Evolutionary conservation across 495 filamentous ascomycete genomes (phyloP).

Genomic region (Aspergillus coremiiformis): DNA sequence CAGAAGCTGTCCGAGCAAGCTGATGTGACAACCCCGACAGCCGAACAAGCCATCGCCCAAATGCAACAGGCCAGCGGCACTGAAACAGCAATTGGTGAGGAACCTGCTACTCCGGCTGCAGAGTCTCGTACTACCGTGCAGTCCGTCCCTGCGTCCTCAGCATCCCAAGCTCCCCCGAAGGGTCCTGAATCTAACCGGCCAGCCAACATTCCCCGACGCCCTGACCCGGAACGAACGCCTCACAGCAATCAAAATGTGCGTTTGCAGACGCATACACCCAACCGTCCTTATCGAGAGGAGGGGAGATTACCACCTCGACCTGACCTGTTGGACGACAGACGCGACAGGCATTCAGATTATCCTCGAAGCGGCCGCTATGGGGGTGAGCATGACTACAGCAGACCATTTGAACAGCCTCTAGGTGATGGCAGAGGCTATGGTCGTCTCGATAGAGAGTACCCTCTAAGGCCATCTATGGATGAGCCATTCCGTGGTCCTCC

Average conservation of each 20-base stretch:
- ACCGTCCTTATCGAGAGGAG: conserved; percentile 23
- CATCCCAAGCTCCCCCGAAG: conserved; percentile 20
- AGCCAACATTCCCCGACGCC: conserved; percentile 29
- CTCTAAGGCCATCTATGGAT: conserved; percentile 26
- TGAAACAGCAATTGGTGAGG: conserved; percentile 13
- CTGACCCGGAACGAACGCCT: conserved; percentile 27
- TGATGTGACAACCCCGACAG: background rate
- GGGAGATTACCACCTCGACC: conserved; percentile 32
- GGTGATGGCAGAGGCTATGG: conserved; percentile 25
- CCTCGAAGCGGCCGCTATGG: conserved; percentile 30
- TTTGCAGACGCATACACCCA: conserved; percentile 26
- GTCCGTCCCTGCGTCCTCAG: conserved; percentile 6
- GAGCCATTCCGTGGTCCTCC: conserved; percentile 38
- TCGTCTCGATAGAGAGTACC: conserved; percentile 32
- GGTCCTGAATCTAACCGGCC: conserved; percentile 23
- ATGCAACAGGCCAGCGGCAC: conserved; percentile 9
- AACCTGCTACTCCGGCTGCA: conserved; percentile 3
- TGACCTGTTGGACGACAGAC: conserved; percentile 33
- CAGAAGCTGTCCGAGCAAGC: conserved; percentile 6
- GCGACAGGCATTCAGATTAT: conserved; percentile 33
- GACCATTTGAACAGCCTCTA: conserved; percentile 27
- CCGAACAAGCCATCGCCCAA: conserved; percentile 2
- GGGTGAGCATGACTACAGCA: conserved; percentile 27
- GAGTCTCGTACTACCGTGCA: conserved; percentile 8
- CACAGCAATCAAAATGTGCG: conserved; percentile 18